A percentile compares a stretch with the other conserved stretches of the same genome.
phyloP scores from a whole-genome alignment of 164 flowering plant species.

The Annona cherimola region DNA sequence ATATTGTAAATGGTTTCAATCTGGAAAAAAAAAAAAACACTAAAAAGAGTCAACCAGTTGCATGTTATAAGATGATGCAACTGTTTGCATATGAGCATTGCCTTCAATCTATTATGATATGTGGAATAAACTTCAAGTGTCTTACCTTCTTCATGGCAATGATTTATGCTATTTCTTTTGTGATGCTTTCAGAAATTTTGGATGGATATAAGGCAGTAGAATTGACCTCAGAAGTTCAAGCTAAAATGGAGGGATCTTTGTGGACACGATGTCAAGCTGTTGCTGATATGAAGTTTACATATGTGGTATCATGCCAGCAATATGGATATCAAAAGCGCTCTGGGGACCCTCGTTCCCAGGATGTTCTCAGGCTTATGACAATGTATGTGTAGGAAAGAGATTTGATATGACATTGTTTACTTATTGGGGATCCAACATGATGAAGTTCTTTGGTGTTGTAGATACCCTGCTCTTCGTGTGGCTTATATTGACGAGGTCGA shows the following conservation, averaged over 20 bases:
- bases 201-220: constrained; percentile 75
- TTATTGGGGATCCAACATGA: too few relatives aligned
- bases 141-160: not conserved
- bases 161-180: not conserved
- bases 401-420: too few relatives aligned
- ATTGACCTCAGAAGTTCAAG: constrained; percentile 48
- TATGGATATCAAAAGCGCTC: constrained; percentile 72
- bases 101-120: too few relatives aligned
- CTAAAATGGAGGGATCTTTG: constrained; percentile 50
- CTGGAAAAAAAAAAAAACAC: too few relatives aligned
- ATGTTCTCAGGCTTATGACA: constrained; percentile 64
- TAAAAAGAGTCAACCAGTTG: too few relatives aligned
- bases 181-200: constrained; percentile 46
- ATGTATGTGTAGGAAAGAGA: constrained; percentile 22
- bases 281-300: constrained; percentile 77
- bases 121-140: too few relatives aligned
- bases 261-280: constrained; percentile 76
- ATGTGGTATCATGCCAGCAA: constrained; percentile 74
- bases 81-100: too few relatives aligned
- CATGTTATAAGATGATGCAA: too few relatives aligned
- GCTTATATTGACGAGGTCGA: constrained; percentile 98
- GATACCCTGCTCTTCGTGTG: constrained; percentile 94
- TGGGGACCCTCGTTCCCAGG: constrained; percentile 59
- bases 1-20: too few relatives aligned
- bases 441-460: constrained; percentile 20